Conservation (phyloP, 2,329 filamentous ascomycete species). For the Colletotrichum sansevieriae region DNA sequence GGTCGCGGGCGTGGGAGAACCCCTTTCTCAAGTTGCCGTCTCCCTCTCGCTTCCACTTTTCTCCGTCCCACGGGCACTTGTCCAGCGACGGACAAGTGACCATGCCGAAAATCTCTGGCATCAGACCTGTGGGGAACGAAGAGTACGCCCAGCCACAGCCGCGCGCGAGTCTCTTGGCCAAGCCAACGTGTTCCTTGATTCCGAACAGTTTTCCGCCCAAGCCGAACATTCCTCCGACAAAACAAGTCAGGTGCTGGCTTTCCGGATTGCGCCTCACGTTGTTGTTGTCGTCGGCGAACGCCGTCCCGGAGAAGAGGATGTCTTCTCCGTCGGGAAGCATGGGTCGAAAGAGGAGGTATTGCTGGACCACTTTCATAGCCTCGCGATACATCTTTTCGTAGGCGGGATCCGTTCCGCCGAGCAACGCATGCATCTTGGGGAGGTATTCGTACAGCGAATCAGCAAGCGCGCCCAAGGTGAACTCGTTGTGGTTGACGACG, state of each 20-base stretch:
- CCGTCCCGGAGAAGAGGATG: slow-evolving; percentile 68
- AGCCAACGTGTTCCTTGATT: slow-evolving; percentile 56
- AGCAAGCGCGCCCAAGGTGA: slow-evolving; percentile 55
- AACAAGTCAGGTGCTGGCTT: slow-evolving; percentile 64
- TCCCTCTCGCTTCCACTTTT: slow-evolving; percentile 43
- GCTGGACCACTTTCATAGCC: slow-evolving; percentile 66
- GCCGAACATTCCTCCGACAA: slow-evolving; percentile 64
- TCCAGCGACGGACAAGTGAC: slow-evolving; percentile 54
- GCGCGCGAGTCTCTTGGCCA: slow-evolving; percentile 60
- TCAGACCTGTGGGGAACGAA: slow-evolving; percentile 62
- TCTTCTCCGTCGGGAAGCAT: slow-evolving; percentile 72
- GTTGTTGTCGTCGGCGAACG: slow-evolving; percentile 43
- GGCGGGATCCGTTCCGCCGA: slow-evolving; percentile 66
- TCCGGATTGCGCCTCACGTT: slow-evolving; percentile 47
- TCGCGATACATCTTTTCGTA: slow-evolving; percentile 70
- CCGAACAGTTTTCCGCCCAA: slow-evolving; percentile 61
- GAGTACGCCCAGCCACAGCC: slow-evolving; percentile 66
- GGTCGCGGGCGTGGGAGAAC: slow-evolving; percentile 70
- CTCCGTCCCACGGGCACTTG: slow-evolving; percentile 61
- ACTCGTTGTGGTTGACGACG: slow-evolving; percentile 47
- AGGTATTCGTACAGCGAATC: slow-evolving; percentile 60
- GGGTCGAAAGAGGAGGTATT: slow-evolving; percentile 73
- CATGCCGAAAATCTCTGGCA: slow-evolving; percentile 64
- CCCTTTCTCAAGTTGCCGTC: slow-evolving; percentile 60
- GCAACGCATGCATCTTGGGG: slow-evolving; percentile 64